Evolutionary conservation across 139 green algal species (phyloP).

Genomic region (Closterium sp.): DNA sequence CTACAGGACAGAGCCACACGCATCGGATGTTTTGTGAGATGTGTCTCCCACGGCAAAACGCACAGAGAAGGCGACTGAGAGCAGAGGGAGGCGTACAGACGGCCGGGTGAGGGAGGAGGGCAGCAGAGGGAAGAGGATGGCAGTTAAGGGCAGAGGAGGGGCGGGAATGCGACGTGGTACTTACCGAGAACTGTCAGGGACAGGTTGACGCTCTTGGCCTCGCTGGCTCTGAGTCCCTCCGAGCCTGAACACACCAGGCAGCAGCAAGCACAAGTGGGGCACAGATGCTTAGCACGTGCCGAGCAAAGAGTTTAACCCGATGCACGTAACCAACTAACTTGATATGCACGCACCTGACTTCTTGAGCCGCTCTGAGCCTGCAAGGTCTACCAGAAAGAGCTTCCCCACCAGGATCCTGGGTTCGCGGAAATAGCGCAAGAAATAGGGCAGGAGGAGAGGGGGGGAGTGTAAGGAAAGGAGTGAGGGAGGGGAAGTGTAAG

Average conservation of each 20-base stretch:
- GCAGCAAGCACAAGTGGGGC: background rate
- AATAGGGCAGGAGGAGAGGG: no score
- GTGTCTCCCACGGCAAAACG: no score
- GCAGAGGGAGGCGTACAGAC: no score
- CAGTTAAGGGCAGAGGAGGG: no score
- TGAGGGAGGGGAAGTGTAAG: background rate
- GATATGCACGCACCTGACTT: slow-evolving; percentile 52
- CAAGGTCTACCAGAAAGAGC: slow-evolving; percentile 72
- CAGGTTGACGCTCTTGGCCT: slow-evolving; percentile 46
- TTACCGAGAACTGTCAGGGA: slow-evolving; percentile 36
- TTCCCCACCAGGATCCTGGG: slow-evolving; percentile 52
- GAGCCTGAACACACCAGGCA: slow-evolving; percentile 17
- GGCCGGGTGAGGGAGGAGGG: no score
- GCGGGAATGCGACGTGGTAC: background rate
- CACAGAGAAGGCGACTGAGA: no score
- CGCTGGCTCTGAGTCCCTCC: slow-evolving; percentile 14
- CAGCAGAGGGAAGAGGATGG: no score
- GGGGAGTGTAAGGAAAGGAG: no score
- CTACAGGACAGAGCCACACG: no score
- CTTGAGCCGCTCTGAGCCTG: slow-evolving; percentile 78
- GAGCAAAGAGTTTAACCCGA: no score
- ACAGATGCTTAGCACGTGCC: background rate
- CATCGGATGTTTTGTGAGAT: no score
- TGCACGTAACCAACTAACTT: background rate
- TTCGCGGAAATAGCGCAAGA: no score